These are phyloP conservation scores for Paracoccidioides brasiliensis DNA, from an alignment of 2,329 filamentous ascomycete species.

Conservation along the genomic window DNA sequence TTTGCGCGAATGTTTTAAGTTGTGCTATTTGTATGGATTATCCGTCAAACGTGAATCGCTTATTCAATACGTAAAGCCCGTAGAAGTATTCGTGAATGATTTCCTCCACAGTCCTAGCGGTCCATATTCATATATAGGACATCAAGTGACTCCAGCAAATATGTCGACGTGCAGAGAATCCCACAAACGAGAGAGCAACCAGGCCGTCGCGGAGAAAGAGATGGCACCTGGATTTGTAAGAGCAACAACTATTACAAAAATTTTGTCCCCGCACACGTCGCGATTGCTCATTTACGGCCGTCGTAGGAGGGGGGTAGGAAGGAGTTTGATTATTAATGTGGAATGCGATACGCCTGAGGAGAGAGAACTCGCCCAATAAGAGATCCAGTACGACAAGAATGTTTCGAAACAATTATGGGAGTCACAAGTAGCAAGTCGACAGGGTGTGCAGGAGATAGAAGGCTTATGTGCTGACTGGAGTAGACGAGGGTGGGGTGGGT, in stretches of 20 bases:
- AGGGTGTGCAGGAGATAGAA: not conserved
- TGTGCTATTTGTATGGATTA: not conserved
- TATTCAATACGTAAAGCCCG: not conserved
- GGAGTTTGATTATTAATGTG: not conserved
- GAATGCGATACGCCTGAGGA: not conserved
- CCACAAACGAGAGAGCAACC: not conserved
- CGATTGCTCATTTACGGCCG: not conserved
- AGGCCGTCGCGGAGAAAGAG: not conserved
- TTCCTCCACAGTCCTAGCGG: not conserved
- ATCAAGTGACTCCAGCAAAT: not conserved
- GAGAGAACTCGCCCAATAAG: not conserved
- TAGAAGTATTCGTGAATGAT: not conserved
- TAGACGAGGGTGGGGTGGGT: not conserved
- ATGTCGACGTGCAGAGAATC: not conserved
- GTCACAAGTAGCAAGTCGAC: not conserved
- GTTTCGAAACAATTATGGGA: slow-evolving; percentile 1
- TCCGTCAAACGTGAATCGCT: not conserved
- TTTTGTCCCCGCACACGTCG: not conserved
- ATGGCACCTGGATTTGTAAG: not conserved
- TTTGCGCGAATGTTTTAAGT: not conserved
- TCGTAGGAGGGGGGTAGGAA: not conserved
- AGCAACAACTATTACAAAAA: not conserved
- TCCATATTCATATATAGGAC: not conserved
- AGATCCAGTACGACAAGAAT: not conserved
- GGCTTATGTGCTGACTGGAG: not conserved